phyloP scores from a whole-genome alignment of 768 basidiomycete genomes.

The Russula ochroleuca region DNA sequence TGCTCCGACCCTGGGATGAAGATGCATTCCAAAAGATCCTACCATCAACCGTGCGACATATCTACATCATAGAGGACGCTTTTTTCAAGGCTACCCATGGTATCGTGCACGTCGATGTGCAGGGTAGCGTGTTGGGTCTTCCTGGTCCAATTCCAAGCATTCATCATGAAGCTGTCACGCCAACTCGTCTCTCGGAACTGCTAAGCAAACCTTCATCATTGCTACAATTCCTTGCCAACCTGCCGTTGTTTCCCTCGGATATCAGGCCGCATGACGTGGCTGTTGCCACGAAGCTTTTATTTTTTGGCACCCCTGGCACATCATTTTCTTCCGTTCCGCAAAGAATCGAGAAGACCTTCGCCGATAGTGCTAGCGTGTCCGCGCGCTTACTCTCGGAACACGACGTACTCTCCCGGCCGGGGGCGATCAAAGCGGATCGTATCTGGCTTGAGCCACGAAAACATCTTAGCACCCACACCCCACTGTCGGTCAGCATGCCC shows the following conservation, averaged over 20 bases:
- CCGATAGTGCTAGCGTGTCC: slow-evolving; percentile 45
- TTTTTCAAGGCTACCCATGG: slow-evolving; percentile 58
- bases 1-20: slow-evolving; percentile 81
- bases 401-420: slow-evolving; percentile 71
- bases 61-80: slow-evolving; percentile 80
- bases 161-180: slow-evolving; percentile 55
- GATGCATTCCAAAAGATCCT: slow-evolving; percentile 54
- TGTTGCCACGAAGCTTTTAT: slow-evolving; percentile 46
- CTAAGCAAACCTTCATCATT: slow-evolving; percentile 45
- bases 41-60: slow-evolving; percentile 51
- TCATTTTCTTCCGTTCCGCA: slow-evolving; percentile 49
- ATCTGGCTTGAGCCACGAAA: slow-evolving; percentile 57
- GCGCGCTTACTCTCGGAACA: slow-evolving; percentile 62
- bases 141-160: slow-evolving; percentile 39
- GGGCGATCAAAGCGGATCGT: slow-evolving; percentile 64
- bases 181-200: slow-evolving; percentile 51
- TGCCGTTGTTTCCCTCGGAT: slow-evolving; percentile 25
- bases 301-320: slow-evolving; percentile 59
- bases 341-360: slow-evolving; percentile 55
- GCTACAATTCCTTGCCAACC: slow-evolving; percentile 37
- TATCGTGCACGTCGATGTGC: slow-evolving; percentile 66
- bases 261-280: slow-evolving; percentile 31
- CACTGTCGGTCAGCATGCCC: slow-evolving; percentile 55
- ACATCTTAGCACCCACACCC: slow-evolving; percentile 39
- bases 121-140: slow-evolving; percentile 50